Conservation (phyloP, 768 basidiomycete genomes). For the Boletus pseudo-olivaceus region DNA sequence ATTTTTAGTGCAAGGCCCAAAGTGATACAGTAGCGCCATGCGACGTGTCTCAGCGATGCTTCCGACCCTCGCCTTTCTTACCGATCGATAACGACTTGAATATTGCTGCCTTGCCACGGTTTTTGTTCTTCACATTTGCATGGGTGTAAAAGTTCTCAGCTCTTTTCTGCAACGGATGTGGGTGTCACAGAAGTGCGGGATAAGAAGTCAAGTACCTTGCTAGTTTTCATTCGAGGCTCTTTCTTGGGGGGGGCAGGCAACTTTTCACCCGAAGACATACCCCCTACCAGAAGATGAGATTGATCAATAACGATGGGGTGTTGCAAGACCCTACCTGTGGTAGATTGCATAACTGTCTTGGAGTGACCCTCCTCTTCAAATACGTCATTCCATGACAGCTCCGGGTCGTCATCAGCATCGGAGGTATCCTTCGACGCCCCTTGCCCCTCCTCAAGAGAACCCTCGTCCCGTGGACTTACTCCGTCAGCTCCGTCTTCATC, state of each 20-base stretch:
- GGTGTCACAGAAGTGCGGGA: constrained; percentile 1
- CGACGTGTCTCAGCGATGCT: constrained; percentile 27
- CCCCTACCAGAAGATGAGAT: constrained; percentile 25
- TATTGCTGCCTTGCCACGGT: constrained; percentile 58
- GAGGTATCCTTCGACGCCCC: constrained; percentile 34
- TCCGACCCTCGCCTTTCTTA: constrained; percentile 44
- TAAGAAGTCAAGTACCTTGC: constrained; percentile 55
- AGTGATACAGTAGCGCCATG: constrained; percentile 16
- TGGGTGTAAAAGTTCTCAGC: constrained; percentile 84
- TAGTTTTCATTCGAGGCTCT: constrained; percentile 86
- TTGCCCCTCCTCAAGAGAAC: constrained; percentile 42
- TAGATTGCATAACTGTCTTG: constrained; percentile 6
- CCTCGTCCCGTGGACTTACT: constrained; percentile 29
- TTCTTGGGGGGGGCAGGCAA: constrained; percentile 41
- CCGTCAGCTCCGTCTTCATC: constrained; percentile 34
- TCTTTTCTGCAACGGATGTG: constrained; percentile 58
- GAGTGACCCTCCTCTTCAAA: constrained; percentile 53
- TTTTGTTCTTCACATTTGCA: constrained; percentile 88
- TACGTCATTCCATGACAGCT: constrained; percentile 84
- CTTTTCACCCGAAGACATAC: constrained; percentile 33
- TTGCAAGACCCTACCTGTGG: constrained; percentile 19
- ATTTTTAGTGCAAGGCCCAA: constrained; percentile 10
- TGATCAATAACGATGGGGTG: neutral
- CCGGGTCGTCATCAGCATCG: constrained; percentile 39
- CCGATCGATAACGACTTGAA: constrained; percentile 56